Percentiles rank a stretch among this genome's conserved stretches.
These are phyloP conservation scores for Cucumis hystrix DNA, from an alignment of 306 rosid species.

Conservation along the genomic window DNA sequence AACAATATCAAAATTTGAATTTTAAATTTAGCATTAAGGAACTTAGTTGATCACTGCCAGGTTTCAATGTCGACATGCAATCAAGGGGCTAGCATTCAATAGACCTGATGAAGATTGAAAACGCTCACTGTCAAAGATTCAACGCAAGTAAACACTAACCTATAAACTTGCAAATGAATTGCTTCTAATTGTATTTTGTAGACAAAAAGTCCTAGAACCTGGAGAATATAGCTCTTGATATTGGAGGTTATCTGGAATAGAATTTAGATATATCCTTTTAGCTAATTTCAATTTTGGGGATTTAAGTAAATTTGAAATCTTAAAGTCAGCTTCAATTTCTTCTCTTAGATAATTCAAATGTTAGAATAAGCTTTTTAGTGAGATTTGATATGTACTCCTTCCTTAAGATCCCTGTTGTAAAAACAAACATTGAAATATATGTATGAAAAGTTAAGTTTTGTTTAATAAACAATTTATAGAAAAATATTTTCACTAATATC, in stretches of 20 bases:
- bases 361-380: no score
- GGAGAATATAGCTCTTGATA: neutral
- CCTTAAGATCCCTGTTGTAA: no score
- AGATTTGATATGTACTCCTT: no score
- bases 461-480: no score
- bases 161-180: neutral
- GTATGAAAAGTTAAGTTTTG: no score
- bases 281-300: neutral
- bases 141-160: slow-evolving; percentile 1
- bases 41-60: slow-evolving; percentile 14
- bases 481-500: no score
- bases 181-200: neutral
- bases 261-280: neutral
- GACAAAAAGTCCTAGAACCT: neutral
- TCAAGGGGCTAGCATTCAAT: slow-evolving; percentile 66
- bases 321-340: no score
- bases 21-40: neutral
- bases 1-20: neutral
- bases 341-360: no score
- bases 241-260: neutral
- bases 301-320: neutral
- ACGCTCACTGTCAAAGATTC: neutral
- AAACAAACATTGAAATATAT: no score
- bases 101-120: slow-evolving; percentile 46
- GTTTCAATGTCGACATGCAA: slow-evolving; percentile 90